A percentile compares a stretch with the other conserved stretches of the same genome.
phyloP scores from a whole-genome alignment of 495 filamentous ascomycete genomes.

The Tuber indicum region DNA sequence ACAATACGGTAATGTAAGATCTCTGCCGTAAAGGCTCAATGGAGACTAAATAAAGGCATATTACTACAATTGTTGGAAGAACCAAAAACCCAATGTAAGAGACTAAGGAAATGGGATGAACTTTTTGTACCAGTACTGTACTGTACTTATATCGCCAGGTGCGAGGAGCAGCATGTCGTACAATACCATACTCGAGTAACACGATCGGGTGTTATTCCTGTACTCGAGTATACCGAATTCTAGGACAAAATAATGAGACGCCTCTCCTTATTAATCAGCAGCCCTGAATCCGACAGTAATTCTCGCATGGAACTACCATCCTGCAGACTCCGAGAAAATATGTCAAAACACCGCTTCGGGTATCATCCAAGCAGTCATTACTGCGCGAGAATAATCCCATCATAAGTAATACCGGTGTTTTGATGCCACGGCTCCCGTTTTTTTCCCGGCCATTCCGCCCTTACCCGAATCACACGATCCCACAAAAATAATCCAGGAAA shows the following conservation, averaged over 20 bases:
- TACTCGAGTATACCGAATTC: neutral
- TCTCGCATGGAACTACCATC: neutral
- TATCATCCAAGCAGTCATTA: neutral
- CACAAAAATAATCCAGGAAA: neutral
- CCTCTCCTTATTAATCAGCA: neutral
- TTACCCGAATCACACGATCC: neutral
- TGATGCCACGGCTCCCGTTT: neutral
- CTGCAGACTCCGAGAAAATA: neutral
- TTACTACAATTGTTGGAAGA: neutral
- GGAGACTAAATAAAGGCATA: neutral
- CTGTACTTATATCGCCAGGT: neutral
- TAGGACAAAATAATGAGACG: too few relatives aligned
- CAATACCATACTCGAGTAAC: neutral
- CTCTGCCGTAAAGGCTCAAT: neutral
- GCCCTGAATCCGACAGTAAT: neutral
- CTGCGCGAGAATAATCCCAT: neutral
- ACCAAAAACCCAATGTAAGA: neutral
- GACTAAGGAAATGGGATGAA: neutral
- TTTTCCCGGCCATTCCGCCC: neutral
- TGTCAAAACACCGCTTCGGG: neutral
- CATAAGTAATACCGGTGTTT: neutral
- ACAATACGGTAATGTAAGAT: neutral
- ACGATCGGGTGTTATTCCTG: neutral
- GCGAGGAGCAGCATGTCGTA: neutral
- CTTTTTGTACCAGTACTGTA: neutral